Percentiles rank a stretch among this genome's conserved stretches.
phyloP scores from a whole-genome alignment of 2,329 filamentous ascomycete genomes.

The Basipetospora sp. region DNA sequence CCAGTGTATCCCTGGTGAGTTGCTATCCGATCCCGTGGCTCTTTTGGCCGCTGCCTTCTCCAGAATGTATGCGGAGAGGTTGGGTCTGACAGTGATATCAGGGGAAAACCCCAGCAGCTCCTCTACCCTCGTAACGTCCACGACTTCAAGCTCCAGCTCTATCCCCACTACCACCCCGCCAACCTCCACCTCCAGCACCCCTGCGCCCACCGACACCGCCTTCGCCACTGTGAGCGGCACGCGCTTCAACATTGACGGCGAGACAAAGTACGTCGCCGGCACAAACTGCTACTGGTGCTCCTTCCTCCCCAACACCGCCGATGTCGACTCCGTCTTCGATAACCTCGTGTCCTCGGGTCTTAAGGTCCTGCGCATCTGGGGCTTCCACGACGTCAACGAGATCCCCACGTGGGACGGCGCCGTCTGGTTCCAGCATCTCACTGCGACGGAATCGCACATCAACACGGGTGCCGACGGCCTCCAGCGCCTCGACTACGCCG shows the following conservation, averaged over 20 bases:
- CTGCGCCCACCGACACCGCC: slow-evolving; percentile 4
- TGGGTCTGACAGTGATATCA: no score
- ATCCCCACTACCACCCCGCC: no score
- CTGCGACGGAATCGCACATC: slow-evolving; percentile 35
- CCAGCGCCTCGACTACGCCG: slow-evolving; percentile 46
- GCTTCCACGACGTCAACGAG: slow-evolving; percentile 42
- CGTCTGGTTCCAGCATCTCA: slow-evolving; percentile 38
- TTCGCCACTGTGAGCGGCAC: slow-evolving; percentile 15
- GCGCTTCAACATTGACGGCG: slow-evolving; percentile 28
- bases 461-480: slow-evolving; percentile 48
- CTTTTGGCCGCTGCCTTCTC: no score
- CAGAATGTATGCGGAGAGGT: no score
- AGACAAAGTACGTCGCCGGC: slow-evolving; percentile 34
- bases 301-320: slow-evolving; percentile 37
- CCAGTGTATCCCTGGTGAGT: slow-evolving; percentile 15
- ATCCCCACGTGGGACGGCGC: slow-evolving; percentile 18
- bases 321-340: slow-evolving; percentile 38
- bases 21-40: no score
- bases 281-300: slow-evolving; percentile 44
- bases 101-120: no score
- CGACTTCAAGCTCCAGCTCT: no score
- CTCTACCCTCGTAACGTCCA: no score
- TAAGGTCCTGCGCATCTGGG: slow-evolving; percentile 46
- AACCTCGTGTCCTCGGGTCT: slow-evolving; percentile 35
- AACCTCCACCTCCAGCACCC: background rate